Evolutionary conservation across 164 flowering plant genomes (phyloP).

Genomic region (Dillenia turbinata): DNA sequence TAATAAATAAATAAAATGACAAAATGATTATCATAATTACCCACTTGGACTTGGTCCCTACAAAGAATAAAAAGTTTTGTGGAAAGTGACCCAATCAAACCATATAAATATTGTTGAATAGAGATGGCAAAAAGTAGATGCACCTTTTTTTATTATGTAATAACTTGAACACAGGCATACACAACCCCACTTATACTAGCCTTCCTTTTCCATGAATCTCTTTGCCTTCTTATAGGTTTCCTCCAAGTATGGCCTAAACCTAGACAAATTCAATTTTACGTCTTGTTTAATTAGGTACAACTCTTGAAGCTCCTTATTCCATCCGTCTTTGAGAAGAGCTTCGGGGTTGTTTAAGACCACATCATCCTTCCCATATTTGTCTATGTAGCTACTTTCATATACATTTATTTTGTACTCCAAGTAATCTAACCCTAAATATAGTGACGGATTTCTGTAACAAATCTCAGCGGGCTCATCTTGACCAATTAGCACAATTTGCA

Average conservation of each 20-base stretch:
- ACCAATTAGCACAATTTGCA: conserved; percentile 43
- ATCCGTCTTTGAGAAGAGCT: conserved; percentile 16
- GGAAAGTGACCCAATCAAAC: too few relatives aligned
- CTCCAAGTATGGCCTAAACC: conserved; percentile 26
- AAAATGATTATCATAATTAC: too few relatives aligned
- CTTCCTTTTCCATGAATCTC: conserved; percentile 14
- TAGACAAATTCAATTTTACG: conserved; percentile 38
- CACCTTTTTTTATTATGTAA: too few relatives aligned
- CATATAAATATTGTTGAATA: too few relatives aligned
- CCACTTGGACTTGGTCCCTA: too few relatives aligned
- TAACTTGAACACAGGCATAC: too few relatives aligned
- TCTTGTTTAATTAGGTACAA: conserved; percentile 53
- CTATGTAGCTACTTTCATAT: conserved; percentile 39
- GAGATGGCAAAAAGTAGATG: too few relatives aligned
- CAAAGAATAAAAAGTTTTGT: too few relatives aligned
- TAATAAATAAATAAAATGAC: too few relatives aligned
- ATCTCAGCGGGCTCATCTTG: conserved; percentile 25
- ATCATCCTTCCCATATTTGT: conserved; percentile 35
- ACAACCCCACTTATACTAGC: too few relatives aligned
- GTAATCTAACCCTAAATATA: conserved; percentile 28
- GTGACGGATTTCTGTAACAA: conserved; percentile 28
- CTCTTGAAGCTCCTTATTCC: conserved; percentile 19
- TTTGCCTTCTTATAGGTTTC: conserved; percentile 23
- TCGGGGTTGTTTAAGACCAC: conserved; percentile 34
- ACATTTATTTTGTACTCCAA: conserved; percentile 28